These are phyloP conservation scores for Nakazawaea ambrosiae DNA, from an alignment of 805 yeast species.

Conservation along the genomic window DNA sequence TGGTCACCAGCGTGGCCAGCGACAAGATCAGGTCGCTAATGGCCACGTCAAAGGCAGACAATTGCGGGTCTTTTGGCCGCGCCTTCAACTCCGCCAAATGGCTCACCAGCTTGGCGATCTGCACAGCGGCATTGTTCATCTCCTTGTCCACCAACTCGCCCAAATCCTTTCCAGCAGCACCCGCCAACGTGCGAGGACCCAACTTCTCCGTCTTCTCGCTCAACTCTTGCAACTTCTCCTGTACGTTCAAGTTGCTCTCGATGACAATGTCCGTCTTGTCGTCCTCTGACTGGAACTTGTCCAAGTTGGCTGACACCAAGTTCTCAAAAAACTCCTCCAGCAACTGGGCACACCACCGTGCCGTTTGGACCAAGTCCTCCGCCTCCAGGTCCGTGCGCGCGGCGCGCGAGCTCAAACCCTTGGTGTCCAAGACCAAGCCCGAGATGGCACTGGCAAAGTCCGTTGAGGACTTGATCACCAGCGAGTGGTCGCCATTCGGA, in stretches of 20 bases:
- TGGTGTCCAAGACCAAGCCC: constrained; percentile 59
- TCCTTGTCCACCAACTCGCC: constrained; percentile 70
- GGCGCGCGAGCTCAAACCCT: constrained; percentile 58
- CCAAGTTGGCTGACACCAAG: constrained; percentile 45
- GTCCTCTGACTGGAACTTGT: constrained; percentile 42
- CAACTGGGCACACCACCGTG: constrained; percentile 52
- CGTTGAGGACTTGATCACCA: constrained; percentile 55
- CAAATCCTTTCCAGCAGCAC: constrained; percentile 40
- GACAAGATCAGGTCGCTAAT: constrained; percentile 71
- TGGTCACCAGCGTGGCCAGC: constrained; percentile 75
- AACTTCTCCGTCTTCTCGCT: constrained; percentile 49
- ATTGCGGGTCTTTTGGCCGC: constrained; percentile 41
- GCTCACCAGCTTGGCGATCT: constrained; percentile 59
- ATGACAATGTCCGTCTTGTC: constrained; percentile 74
- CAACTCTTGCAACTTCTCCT: constrained; percentile 58
- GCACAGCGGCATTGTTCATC: constrained; percentile 63
- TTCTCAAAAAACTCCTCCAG: constrained; percentile 57
- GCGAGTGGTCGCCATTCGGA: constrained; percentile 53
- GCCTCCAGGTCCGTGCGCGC: constrained; percentile 41
- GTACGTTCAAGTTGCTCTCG: constrained; percentile 67
- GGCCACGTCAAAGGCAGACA: constrained; percentile 52
- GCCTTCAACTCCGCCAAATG: constrained; percentile 46
- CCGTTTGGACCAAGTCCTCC: constrained; percentile 38
- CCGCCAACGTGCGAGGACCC: constrained; percentile 30
- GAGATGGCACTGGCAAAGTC: constrained; percentile 54